These are phyloP conservation scores for Coemansia sp. DNA, from an alignment of 192 early-diverging fungal genomes.

Conservation along the genomic window DNA sequence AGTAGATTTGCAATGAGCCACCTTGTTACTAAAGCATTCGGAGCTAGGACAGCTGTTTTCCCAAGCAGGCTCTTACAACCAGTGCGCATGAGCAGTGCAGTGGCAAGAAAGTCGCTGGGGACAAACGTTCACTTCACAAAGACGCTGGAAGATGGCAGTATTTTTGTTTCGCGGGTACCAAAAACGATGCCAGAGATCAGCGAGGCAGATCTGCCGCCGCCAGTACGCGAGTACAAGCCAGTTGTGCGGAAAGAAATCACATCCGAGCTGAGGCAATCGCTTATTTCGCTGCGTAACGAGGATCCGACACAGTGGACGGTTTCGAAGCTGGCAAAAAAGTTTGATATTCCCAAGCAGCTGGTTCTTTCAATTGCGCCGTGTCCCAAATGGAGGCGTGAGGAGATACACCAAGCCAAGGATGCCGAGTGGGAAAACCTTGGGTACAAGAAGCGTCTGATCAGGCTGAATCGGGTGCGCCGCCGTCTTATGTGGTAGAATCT, in stretches of 20 bases:
- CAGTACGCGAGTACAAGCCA: conserved; percentile 19
- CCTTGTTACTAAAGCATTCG: neutral
- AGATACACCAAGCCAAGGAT: conserved; percentile 44
- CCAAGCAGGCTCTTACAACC: conserved; percentile 11
- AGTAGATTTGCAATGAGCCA: neutral
- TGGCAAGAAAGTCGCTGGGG: conserved; percentile 44
- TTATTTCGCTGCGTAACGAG: conserved; percentile 45
- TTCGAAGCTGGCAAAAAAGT: conserved; percentile 51
- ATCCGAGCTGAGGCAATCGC: conserved; percentile 24
- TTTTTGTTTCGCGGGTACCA: conserved; percentile 54
- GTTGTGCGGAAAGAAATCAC: conserved; percentile 25
- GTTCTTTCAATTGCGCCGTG: conserved; percentile 37
- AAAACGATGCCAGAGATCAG: conserved; percentile 31
- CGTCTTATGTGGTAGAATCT: conserved; percentile 41
- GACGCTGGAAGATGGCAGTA: conserved; percentile 51
- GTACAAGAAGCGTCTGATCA: conserved; percentile 52
- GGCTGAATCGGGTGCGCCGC: conserved; percentile 53
- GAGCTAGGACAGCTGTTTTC: neutral
- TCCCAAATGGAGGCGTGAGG: conserved; percentile 45
- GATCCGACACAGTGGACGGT: conserved; percentile 54
- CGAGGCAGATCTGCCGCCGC: conserved; percentile 53
- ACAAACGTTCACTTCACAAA: conserved; percentile 51
- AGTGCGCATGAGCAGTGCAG: conserved; percentile 41
- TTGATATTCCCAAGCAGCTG: conserved; percentile 33
- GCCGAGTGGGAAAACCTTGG: conserved; percentile 48